Percentiles rank a stretch among this genome's conserved stretches.
phyloP scores from a whole-genome alignment of 805 yeast genomes.

The Sugiyamaella lignohabitans region DNA sequence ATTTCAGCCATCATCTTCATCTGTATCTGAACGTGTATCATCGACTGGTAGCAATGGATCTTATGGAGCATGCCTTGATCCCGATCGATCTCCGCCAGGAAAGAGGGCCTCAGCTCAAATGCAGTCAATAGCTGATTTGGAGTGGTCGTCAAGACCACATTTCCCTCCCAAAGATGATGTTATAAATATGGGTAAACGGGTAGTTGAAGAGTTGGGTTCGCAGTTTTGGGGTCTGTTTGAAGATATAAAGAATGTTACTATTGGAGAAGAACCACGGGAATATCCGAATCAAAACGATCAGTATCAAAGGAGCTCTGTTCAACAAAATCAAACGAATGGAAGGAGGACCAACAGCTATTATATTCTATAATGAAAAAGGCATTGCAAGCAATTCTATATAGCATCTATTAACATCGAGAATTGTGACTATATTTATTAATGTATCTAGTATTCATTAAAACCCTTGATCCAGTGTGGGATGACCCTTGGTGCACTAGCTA shows the following conservation, averaged over 20 bases:
- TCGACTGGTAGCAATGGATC: background rate
- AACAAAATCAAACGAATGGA: background rate
- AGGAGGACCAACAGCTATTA: conserved; percentile 13
- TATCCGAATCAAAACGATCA: background rate
- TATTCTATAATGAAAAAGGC: conserved; percentile 9
- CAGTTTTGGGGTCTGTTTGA: conserved; percentile 34
- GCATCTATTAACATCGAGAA: no score
- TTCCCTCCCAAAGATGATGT: conserved; percentile 24
- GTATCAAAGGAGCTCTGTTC: background rate
- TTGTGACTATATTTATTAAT: no score
- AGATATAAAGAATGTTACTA: conserved; percentile 31
- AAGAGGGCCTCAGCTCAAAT: background rate
- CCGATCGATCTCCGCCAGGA: conserved; percentile 10
- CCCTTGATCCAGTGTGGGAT: conserved; percentile 17
- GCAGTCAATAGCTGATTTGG: background rate
- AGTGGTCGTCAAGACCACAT: conserved; percentile 9
- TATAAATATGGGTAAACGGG: conserved; percentile 27
- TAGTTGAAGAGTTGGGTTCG: conserved; percentile 30
- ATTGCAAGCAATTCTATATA: no score
- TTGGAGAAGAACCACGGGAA: conserved; percentile 26
- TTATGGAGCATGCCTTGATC: conserved; percentile 10
- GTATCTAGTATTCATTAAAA: background rate
- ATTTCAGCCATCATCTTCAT: background rate
- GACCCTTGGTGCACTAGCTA: conserved; percentile 27
- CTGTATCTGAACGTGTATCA: background rate